Base-by-base conservation (phyloP, 2,329 filamentous ascomycete species). In the Macrophomina tecta region DNA sequence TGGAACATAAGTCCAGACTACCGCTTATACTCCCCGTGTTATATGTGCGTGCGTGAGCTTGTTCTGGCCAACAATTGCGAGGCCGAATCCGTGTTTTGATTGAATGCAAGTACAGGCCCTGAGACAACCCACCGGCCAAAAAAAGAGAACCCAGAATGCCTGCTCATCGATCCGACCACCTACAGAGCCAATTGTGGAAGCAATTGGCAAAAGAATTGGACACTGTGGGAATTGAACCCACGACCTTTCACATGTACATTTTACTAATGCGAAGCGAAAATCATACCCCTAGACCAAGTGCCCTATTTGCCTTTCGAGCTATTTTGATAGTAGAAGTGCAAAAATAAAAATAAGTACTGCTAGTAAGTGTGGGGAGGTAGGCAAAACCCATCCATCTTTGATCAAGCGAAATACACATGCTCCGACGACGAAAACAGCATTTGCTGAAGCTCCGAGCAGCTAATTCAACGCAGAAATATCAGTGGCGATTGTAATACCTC, bases 161-260 rank as follows among this genome's bases (percentile, higher is more conserved):
- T 23, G 23, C 23, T 23, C 23, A 23, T 23, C 23, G 0, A 23
- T 23, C 23, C 23, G 23, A 23, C 23, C 23, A 23, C 23, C 23
- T 23, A 23, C 2, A 23, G 38, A 8, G 7, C 3, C 38, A 14
- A 40, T 8, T 14, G 38, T 14, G 38, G 7, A 40, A 40, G 1
- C 3, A 14, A 4, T 4, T 4, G 38, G 38, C 38, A 2, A 40
- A 40, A 28, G 18, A 64, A 71, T 45, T 74, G 76, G 76, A 79
- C 73, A 67, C 69, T 71, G 72, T 72, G 76, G 76, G 77, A 79
- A 75, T 79, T 76, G 77, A 79, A 79, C 77, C 77, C 77, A 71
- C 71, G 77, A 79, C 77, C 77, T 77, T 77, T 76, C 77, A 73
- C 74, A 79, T 52, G n/a, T 18, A 62, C 49, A 63, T 68, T 48